Conservation (phyloP, 2,329 filamentous ascomycete species). For the Exophiala lecanii-corni region DNA sequence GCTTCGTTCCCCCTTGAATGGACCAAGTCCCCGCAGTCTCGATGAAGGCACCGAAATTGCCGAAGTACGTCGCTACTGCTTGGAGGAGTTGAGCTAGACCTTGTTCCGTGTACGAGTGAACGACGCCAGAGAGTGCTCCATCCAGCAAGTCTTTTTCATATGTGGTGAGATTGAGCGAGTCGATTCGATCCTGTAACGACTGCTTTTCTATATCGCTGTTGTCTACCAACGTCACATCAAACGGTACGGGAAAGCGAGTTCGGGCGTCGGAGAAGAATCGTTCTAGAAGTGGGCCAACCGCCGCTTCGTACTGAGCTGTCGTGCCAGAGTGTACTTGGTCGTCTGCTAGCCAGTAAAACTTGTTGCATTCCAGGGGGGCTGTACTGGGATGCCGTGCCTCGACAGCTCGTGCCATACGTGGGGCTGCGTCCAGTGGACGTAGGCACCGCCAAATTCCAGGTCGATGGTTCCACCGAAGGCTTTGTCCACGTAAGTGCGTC, state of each 20-base stretch:
- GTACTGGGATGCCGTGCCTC: constrained; percentile 1
- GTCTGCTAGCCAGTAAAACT: too few species aligned
- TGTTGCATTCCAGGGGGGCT: too few species aligned
- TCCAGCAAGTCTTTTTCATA: constrained; percentile 18
- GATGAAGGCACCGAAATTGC: constrained; percentile 5
- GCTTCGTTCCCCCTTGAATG: not conserved
- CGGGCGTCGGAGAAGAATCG: constrained; percentile 12
- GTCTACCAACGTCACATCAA: constrained; percentile 7
- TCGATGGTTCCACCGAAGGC: constrained; percentile 7
- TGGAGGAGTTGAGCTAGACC: constrained; percentile 18
- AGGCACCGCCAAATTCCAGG: constrained; percentile 48
- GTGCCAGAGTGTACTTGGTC: too few species aligned
- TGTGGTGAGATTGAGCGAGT: constrained; percentile 1
- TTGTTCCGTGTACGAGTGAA: constrained; percentile 14
- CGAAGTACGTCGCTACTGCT: constrained; percentile 13
- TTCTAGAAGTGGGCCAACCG: too few species aligned
- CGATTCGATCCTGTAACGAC: constrained; percentile 14
- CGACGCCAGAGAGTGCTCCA: constrained; percentile 12
- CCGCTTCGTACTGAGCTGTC: not conserved
- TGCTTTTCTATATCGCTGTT: constrained; percentile 14
- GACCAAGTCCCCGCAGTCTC: not conserved
- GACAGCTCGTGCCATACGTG: constrained; percentile 40
- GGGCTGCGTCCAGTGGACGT: constrained; percentile 44
- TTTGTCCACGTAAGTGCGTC: constrained; percentile 41
- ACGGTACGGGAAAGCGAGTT: constrained; percentile 13